These are phyloP conservation scores for Phyllosticta citribraziliensis DNA, from an alignment of 2,329 filamentous ascomycete species.

Conservation along the genomic window DNA sequence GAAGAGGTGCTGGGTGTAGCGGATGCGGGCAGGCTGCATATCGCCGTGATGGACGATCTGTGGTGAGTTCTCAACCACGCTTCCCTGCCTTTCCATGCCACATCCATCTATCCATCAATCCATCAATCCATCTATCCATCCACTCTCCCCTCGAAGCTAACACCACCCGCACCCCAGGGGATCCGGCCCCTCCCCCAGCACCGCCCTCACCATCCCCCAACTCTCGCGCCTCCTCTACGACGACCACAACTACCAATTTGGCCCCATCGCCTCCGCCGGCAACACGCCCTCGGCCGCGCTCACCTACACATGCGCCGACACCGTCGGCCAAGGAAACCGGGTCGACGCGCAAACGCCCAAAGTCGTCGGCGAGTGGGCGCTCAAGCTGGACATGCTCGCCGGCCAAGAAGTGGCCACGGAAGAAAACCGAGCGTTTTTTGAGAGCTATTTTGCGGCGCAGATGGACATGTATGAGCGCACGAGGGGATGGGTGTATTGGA, in stretches of 20 bases:
- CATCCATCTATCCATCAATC: slow-evolving; percentile 9
- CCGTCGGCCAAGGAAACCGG: background rate
- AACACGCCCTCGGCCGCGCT: slow-evolving; percentile 33
- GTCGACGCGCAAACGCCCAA: slow-evolving; percentile 16
- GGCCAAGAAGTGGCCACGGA: background rate
- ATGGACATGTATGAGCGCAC: slow-evolving; percentile 44
- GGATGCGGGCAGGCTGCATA: slow-evolving; percentile 39
- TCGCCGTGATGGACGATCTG: slow-evolving; percentile 43
- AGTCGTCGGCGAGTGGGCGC: slow-evolving; percentile 50
- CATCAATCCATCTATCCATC: too few relatives aligned
- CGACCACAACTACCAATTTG: slow-evolving; percentile 48
- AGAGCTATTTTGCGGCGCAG: slow-evolving; percentile 48
- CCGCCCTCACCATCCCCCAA: background rate
- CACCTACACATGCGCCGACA: slow-evolving; percentile 10
- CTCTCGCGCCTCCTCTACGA: slow-evolving; percentile 33
- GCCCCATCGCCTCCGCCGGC: slow-evolving; percentile 39
- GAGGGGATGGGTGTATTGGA: slow-evolving; percentile 51
- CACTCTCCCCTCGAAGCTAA: slow-evolving; percentile 2
- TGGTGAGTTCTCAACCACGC: slow-evolving; percentile 44
- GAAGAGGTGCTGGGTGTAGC: slow-evolving; percentile 38
- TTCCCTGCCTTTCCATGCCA: slow-evolving; percentile 36
- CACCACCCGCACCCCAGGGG: slow-evolving; percentile 28
- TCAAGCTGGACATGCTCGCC: slow-evolving; percentile 33
- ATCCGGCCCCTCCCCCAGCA: background rate
- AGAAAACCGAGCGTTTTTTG: slow-evolving; percentile 40